phyloP scores from a whole-genome alignment of 306 rosid genomes.

The Cucumis cinereus region DNA sequence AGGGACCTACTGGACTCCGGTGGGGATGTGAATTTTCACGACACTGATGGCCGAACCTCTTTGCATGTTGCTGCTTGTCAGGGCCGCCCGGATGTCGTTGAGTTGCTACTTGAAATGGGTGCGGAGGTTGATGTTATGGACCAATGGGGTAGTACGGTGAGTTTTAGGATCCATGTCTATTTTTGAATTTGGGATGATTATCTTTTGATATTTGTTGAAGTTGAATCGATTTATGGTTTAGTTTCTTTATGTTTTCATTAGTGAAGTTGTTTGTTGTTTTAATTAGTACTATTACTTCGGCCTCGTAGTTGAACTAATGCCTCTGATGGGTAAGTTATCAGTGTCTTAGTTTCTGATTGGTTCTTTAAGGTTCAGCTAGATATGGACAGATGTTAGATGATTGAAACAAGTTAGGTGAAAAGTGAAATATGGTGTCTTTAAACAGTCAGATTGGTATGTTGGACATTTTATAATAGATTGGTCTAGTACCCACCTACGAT shows the following conservation, averaged over 20 bases:
- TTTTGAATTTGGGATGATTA: not conserved
- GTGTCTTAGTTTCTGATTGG: not conserved
- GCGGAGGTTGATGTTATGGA: constrained; percentile 54
- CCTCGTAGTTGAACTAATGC: not conserved
- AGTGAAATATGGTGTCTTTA: not conserved
- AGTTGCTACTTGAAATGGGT: constrained; percentile 44
- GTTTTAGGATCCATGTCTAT: not conserved
- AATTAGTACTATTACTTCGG: not conserved
- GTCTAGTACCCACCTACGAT: not conserved
- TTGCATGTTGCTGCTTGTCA: constrained; percentile 87
- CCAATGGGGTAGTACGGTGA: constrained; percentile 92
- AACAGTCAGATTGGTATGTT: not conserved
- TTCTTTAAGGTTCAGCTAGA: not conserved
- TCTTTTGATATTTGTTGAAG: not conserved
- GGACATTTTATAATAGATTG: not conserved
- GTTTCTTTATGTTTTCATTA: not conserved
- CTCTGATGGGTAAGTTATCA: not conserved
- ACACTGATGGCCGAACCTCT: constrained; percentile 74
- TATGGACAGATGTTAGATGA: not conserved
- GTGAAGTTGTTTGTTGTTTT: not conserved
- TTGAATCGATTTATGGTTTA: not conserved
- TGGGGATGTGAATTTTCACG: constrained; percentile 57
- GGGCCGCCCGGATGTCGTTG: constrained; percentile 52
- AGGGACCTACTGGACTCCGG: constrained; percentile 53
- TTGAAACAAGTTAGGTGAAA: not conserved